Percentiles rank a stretch among this genome's conserved stretches.
Conservation (phyloP, 805 yeast genomes). For the Lipomyces kockii region DNA sequence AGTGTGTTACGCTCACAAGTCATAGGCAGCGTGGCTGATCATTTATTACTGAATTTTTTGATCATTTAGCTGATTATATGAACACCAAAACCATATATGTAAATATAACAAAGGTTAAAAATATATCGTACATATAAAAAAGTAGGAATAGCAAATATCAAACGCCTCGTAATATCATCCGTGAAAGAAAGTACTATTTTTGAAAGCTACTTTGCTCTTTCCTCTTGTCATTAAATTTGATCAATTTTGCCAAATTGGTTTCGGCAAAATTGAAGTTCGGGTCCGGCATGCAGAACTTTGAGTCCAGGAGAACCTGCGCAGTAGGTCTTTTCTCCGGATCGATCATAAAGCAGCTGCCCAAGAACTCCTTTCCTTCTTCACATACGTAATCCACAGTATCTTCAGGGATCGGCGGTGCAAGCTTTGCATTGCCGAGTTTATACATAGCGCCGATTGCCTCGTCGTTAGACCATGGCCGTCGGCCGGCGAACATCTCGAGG, state of each 20-base stretch:
- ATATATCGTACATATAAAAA: neutral
- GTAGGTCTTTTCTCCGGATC: conserved; percentile 91
- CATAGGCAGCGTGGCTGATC: neutral
- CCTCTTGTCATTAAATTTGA: conserved; percentile 48
- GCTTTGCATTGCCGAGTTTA: conserved; percentile 79
- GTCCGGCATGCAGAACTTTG: conserved; percentile 41
- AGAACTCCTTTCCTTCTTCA: conserved; percentile 66
- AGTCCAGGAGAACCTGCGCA: conserved; percentile 61
- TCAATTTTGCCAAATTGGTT: conserved; percentile 61
- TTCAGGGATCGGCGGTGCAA: conserved; percentile 96
- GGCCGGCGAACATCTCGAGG: conserved; percentile 95
- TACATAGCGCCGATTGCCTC: conserved; percentile 95
- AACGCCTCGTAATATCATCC: neutral
- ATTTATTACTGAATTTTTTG: neutral
- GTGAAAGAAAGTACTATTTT: neutral
- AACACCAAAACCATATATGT: neutral
- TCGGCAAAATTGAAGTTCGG: conserved; percentile 54
- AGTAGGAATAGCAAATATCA: neutral
- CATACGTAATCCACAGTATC: conserved; percentile 73
- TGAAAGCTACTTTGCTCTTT: conserved; percentile 12
- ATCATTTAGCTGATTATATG: neutral
- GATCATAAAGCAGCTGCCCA: conserved; percentile 73
- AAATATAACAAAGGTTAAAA: neutral
- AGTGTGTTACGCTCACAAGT: neutral
- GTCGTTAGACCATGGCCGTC: conserved; percentile 95